Base-by-base conservation (phyloP, 2,329 filamentous ascomycete genomes). In the Calonectria pteridis region DNA sequence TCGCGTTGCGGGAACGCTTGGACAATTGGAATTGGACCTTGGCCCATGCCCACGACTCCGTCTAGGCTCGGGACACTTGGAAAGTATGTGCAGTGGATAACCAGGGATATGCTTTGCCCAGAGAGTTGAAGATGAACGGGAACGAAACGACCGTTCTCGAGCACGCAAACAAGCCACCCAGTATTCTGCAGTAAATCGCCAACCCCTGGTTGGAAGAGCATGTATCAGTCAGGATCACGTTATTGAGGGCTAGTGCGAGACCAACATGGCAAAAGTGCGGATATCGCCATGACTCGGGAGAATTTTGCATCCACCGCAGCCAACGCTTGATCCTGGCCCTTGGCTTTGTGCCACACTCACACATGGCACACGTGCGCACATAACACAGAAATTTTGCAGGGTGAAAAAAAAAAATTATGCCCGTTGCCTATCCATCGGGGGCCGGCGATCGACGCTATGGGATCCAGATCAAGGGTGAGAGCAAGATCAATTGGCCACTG, bases 1-100 rank as follows among this genome's bases (percentile, higher is more conserved):
- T 72, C 65, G 70, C 70, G 50, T 72, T 18, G 65, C 65, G 65
- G 69, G 65, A 72, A 53, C 65, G 65, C 70, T 64, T 68, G 64
- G 65, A 58, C 58, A 55, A 72, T 23, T 40, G 18, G 20, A 55
- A 33, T 28, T 66, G 49, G 28, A 35, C 33, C 33, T 40, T 37
- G 49, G 31, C 37, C 64, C 31, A 26, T 67, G 49, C 49, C 46
- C 28, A 53, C 20, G 29, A 33, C 37, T 29, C 29, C 14, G 66
- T 62, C 51, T 35, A 50, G 40, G 68, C 28, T 53, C 51, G 35
- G 35, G 40, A 49, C 28, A 20, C 26, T 50, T 51, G 40, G 40
- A 67, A 67, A 53, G 64, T 35, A 53, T 51, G 31, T 33, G 49
- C 16, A 26, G 50, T 53, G 46, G 49, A 35, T 53, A 58, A 23